Conservation (phyloP, 208 protist species). For the Wallacemonas sp. region DNA sequence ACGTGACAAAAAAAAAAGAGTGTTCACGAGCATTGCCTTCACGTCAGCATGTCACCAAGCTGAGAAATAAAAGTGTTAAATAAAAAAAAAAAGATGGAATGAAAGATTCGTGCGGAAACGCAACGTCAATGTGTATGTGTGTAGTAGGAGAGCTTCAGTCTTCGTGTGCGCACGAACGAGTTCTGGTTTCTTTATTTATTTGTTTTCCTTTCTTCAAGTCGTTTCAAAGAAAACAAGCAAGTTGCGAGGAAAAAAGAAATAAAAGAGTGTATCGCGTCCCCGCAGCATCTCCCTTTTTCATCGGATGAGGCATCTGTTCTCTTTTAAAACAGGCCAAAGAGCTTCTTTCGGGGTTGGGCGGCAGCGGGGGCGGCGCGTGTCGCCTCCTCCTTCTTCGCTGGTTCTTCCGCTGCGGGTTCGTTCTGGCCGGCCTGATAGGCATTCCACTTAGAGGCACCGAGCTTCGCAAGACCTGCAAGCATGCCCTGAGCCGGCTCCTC, state of each 20-base stretch:
- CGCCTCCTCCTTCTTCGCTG: not conserved
- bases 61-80: too few relatives aligned
- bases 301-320: not conserved
- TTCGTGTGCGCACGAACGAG: too few relatives aligned
- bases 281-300: not conserved
- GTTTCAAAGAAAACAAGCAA: not conserved
- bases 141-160: not conserved
- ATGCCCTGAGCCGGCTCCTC: constrained; percentile 2
- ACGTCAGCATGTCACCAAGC: too few relatives aligned
- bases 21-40: too few relatives aligned
- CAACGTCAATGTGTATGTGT: not conserved
- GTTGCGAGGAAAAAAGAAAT: constrained; percentile 3
- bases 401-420: constrained; percentile 1
- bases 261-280: not conserved
- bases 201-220: too few relatives aligned
- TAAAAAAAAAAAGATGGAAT: not conserved
- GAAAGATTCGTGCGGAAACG: not conserved
- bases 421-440: constrained; percentile 5
- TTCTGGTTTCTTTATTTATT: too few relatives aligned
- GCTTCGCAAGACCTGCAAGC: constrained; percentile 1
- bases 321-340: constrained; percentile 10
- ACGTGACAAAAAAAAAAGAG: not conserved
- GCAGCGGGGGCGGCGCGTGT: not conserved
- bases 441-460: not conserved
- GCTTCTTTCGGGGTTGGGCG: constrained; percentile 9